Percentiles rank a stretch among this genome's conserved stretches.
These are phyloP conservation scores for Castanea crenata DNA, from an alignment of 306 rosid species.

Conservation along the genomic window DNA sequence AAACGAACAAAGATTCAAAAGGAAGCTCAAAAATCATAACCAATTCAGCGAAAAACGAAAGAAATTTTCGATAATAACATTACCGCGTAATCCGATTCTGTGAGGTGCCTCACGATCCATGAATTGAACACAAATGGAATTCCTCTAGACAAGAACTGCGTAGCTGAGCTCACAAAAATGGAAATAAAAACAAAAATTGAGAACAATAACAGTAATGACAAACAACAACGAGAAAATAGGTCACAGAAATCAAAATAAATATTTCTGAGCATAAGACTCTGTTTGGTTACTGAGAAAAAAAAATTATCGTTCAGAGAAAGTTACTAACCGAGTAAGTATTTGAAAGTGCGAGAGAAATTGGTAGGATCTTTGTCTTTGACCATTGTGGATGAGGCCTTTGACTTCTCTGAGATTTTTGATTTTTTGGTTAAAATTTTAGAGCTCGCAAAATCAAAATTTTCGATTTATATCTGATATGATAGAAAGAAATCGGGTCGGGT, in stretches of 20 bases:
- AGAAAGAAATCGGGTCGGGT: background rate
- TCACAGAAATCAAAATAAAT: background rate
- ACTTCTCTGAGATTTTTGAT: conserved; percentile 27
- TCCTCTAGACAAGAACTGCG: conserved; percentile 91
- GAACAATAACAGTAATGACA: background rate
- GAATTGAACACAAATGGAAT: conserved; percentile 90
- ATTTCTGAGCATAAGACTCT: background rate
- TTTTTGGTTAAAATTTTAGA: background rate
- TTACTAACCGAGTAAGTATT: conserved; percentile 73
- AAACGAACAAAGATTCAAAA: no score
- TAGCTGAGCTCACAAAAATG: conserved; percentile 50
- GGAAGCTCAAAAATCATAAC: no score
- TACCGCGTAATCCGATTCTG: conserved; percentile 89
- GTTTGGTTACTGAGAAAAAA: background rate
- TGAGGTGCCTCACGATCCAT: conserved; percentile 89
- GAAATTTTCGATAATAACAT: background rate
- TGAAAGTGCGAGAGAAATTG: conserved; percentile 80
- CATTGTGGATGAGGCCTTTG: conserved; percentile 25
- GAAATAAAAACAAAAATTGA: background rate
- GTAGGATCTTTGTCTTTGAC: conserved; percentile 31
- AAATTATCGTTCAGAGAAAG: no score
- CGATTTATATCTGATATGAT: background rate
- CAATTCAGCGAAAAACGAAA: background rate
- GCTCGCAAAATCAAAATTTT: background rate
- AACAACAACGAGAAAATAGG: background rate